phyloP scores from a whole-genome alignment of 352 stramenopile species.

The Globisporangium recalcitrans region DNA sequence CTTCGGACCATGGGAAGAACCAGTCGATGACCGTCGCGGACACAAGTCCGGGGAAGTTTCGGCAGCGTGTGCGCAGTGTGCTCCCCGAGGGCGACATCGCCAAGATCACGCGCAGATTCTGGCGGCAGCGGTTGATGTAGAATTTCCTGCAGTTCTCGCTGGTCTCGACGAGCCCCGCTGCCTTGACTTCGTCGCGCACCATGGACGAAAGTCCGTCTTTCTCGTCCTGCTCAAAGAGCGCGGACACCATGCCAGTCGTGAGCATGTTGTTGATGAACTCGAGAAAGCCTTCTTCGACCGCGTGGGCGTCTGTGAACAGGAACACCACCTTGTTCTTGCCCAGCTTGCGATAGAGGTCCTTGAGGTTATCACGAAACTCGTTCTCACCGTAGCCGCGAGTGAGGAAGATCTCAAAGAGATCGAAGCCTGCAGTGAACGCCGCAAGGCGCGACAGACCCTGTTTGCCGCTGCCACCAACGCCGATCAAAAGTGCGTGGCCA shows the following conservation, averaged over 20 bases:
- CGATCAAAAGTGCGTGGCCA: conserved; percentile 92
- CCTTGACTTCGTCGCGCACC: conserved; percentile 88
- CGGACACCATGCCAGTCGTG: conserved; percentile 91
- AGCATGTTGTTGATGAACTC: conserved; percentile 98
- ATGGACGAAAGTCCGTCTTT: conserved; percentile 78
- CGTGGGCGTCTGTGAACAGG: conserved; percentile 94
- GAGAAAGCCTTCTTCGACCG: conserved; percentile 94
- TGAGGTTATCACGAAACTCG: conserved; percentile 93
- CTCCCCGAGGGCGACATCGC: conserved; percentile 93
- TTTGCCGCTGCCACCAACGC: conserved; percentile 92
- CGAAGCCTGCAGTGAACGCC: conserved; percentile 90
- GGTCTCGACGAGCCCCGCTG: conserved; percentile 84
- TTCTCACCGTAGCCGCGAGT: conserved; percentile 90
- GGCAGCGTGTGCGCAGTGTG: conserved; percentile 90
- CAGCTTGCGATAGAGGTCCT: conserved; percentile 90
- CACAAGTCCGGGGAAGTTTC: conserved; percentile 93
- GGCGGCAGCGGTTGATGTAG: conserved; percentile 90
- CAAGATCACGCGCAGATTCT: conserved; percentile 93
- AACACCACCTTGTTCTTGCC: conserved; percentile 90
- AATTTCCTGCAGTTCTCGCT: conserved; percentile 93
- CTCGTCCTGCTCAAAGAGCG: conserved; percentile 91
- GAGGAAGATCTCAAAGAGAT: conserved; percentile 93
- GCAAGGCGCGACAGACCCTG: conserved; percentile 91
- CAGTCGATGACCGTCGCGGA: conserved; percentile 93
- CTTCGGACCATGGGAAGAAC: conserved; percentile 95